Percentiles rank a stretch among this genome's conserved stretches.
phyloP scores from a whole-genome alignment of 495 filamentous ascomycete genomes.

The Penicillium goetzii region DNA sequence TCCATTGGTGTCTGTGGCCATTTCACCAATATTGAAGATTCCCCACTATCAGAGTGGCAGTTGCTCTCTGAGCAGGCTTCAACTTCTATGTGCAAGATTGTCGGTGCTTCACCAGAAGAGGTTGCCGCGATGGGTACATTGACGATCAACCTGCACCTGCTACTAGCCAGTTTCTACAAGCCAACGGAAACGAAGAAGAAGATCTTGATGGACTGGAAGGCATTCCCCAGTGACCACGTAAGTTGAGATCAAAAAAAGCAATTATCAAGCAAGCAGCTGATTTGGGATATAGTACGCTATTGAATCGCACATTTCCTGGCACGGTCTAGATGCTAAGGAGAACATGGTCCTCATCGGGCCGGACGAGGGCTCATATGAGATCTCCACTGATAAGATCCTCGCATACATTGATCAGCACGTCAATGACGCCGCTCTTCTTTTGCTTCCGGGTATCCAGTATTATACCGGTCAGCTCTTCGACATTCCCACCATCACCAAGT shows the following conservation, averaged over 20 bases:
- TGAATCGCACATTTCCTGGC: conserved; percentile 85
- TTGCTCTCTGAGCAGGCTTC: conserved; percentile 74
- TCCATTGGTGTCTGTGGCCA: conserved; percentile 90
- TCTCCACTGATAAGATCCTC: conserved; percentile 73
- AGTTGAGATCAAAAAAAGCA: conserved; percentile 17
- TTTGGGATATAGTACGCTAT: conserved; percentile 69
- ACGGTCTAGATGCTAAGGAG: conserved; percentile 65
- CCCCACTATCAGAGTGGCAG: conserved; percentile 77
- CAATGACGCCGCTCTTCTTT: conserved; percentile 71
- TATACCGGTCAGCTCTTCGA: conserved; percentile 92
- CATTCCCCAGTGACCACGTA: conserved; percentile 93
- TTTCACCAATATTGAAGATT: conserved; percentile 77
- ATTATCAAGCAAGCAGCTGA: not conserved
- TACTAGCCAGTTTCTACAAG: conserved; percentile 89
- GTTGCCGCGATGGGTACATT: conserved; percentile 93
- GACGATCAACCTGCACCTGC: conserved; percentile 86
- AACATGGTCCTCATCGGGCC: conserved; percentile 81
- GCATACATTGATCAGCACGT: conserved; percentile 76
- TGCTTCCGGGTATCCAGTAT: conserved; percentile 92
- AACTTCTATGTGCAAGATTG: conserved; percentile 74
- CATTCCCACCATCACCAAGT: conserved; percentile 79
- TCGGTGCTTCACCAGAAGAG: conserved; percentile 76
- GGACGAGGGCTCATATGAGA: conserved; percentile 50
- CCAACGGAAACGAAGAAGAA: conserved; percentile 75
- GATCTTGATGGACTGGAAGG: conserved; percentile 91